Base-by-base conservation (phyloP, 805 yeast genomes). In the Cyberlindnera nakhonratchasimensis region DNA sequence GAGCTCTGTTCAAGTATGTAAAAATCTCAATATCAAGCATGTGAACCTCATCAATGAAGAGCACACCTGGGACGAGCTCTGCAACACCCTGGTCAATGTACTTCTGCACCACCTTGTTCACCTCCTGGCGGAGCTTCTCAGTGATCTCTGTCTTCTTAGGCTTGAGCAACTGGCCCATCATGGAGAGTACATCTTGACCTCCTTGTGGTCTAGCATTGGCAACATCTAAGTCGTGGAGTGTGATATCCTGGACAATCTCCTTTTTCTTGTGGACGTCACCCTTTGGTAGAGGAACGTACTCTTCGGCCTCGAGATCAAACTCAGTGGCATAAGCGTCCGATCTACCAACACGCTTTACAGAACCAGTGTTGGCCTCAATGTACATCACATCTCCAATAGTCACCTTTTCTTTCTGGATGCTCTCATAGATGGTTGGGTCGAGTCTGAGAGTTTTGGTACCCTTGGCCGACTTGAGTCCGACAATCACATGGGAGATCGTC, bases 311-410 rank as follows among this genome's bases (percentile, higher is more conserved):
- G 46, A 95, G 77, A 66, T 93, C 99, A 57, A 90, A 93, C 68
- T 93, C 99, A 9, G 99, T 89, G 19, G 99, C 97, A 59, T 89
- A 89, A 0, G 97, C 96, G 64, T 93, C 98, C n/a, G 96, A 86
- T 64, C 99, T 79, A 40, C 99, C 99, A 20, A 93, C 96, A 59
- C 98, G 76, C 60, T 91, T 91, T 30, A 93, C 96, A 18, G 96
- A 88, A 31, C 99, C 99, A 13, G 97, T 91, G 59, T 95, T 91
- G 45, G 97, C 86, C 68, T 93, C 99, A 52, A 93, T 88, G 62
- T 95, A 91, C 50, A 93, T 89, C 39, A 93, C 97, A 66, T 93
- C 99, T 40, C 99, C 99, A 20, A 91, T 84, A 26, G 90, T 75
- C 13, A 93, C 95, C 54, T 90, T 80, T 64, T 93, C 99, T 72